These are phyloP conservation scores for Phytophthora megakarya DNA, from an alignment of 352 stramenopile genomes.

Conservation along the genomic window DNA sequence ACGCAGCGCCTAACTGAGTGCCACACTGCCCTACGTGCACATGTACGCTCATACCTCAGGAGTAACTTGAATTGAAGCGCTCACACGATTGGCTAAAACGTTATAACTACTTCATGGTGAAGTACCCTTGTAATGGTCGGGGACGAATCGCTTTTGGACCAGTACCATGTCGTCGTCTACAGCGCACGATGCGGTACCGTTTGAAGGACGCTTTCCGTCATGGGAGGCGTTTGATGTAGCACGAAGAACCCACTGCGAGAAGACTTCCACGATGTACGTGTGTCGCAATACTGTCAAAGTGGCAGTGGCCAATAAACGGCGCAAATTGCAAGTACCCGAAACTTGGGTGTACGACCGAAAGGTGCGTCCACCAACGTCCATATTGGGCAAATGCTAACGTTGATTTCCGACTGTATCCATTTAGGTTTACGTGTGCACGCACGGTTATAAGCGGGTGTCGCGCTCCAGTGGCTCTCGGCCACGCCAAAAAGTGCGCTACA, in stretches of 20 bases:
- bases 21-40: constrained; percentile 82
- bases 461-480: constrained; percentile 64
- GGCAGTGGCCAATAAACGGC: constrained; percentile 70
- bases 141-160: constrained; percentile 1
- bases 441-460: constrained; percentile 73
- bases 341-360: constrained; percentile 76
- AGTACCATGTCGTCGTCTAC: constrained; percentile 19
- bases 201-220: constrained; percentile 72
- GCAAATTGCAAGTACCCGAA: constrained; percentile 67
- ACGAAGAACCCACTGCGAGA: constrained; percentile 69
- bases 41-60: constrained; percentile 55
- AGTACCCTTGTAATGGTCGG: not conserved
- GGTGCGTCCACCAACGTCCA: constrained; percentile 30
- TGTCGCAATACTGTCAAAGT: constrained; percentile 82
- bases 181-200: constrained; percentile 67
- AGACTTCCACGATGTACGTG: constrained; percentile 83
- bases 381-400: constrained; percentile 1
- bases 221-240: constrained; percentile 78
- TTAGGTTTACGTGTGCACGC: constrained; percentile 75
- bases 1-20: constrained; percentile 75
- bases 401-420: not conserved
- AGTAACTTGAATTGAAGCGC: not conserved
- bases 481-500: constrained; percentile 72
- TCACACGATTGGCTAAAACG: constrained; percentile 17
- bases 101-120: not conserved